Evolutionary conservation across 2,329 filamentous ascomycete species (phyloP).

Genomic region (Macrophomina phaseolina): DNA sequence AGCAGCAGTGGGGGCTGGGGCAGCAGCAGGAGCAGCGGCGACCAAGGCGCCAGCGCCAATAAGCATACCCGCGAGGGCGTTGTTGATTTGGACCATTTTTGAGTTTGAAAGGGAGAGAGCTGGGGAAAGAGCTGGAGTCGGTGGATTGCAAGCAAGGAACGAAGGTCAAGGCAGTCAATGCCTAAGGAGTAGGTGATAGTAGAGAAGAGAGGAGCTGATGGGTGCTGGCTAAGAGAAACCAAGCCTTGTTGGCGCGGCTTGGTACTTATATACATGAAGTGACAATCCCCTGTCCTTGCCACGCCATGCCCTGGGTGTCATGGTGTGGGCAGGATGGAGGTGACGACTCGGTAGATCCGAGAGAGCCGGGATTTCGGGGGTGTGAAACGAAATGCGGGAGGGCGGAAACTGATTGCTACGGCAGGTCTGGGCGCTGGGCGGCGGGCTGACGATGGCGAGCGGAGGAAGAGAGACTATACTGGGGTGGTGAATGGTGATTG

Average conservation of each 20-base stretch:
- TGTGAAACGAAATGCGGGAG: conserved; percentile 9
- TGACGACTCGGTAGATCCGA: not conserved
- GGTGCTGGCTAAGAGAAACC: conserved; percentile 22
- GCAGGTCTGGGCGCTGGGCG: not conserved
- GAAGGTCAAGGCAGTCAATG: conserved; percentile 24
- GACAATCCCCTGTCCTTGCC: not conserved
- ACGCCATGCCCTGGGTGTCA: not conserved
- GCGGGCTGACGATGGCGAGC: not conserved
- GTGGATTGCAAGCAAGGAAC: not conserved
- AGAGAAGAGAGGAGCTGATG: conserved; percentile 16
- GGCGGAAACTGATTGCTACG: conserved; percentile 4
- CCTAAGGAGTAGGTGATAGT: not conserved
- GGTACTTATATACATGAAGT: conserved; percentile 5
- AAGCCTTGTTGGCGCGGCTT: conserved; percentile 16
- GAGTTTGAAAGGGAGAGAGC: not conserved
- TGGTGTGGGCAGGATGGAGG: not conserved
- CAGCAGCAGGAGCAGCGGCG: conserved; percentile 15
- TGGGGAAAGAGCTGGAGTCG: not conserved
- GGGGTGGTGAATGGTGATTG: conserved; percentile 5
- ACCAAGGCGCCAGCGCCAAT: conserved; percentile 27
- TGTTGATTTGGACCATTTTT: conserved; percentile 27
- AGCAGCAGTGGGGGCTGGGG: conserved; percentile 27
- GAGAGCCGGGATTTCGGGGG: not conserved
- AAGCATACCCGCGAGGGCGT: conserved; percentile 23
- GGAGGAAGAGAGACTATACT: conserved; percentile 9